Evolutionary conservation across 2,329 filamentous ascomycete species (phyloP).

Genomic region (Tolypocladium paradoxum): DNA sequence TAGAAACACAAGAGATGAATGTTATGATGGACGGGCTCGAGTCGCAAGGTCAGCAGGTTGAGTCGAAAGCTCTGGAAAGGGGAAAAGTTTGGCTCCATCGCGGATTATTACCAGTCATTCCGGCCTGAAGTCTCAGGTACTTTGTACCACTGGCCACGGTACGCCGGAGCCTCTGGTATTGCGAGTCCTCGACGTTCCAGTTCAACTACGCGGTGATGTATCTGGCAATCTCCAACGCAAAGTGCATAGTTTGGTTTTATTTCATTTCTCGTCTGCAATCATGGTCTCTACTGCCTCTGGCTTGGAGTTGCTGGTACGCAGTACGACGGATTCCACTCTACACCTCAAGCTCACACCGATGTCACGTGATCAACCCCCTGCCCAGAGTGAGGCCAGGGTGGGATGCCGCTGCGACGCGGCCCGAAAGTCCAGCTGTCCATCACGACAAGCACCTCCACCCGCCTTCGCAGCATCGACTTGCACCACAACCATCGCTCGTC

Average conservation of each 20-base stretch:
- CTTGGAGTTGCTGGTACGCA: neutral
- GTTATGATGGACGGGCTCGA: neutral
- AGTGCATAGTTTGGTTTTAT: neutral
- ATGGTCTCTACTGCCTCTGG: neutral
- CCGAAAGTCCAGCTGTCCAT: constrained; percentile 17
- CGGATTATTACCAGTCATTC: constrained; percentile 5
- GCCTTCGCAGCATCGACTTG: neutral
- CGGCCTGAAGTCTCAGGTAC: constrained; percentile 26
- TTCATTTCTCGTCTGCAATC: too few species aligned
- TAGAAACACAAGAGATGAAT: constrained; percentile 3
- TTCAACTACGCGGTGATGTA: too few species aligned
- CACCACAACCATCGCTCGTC: neutral
- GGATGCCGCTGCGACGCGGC: constrained; percentile 1
- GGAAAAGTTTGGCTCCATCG: constrained; percentile 16
- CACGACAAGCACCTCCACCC: neutral
- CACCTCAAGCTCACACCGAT: too few species aligned
- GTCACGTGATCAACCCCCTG: neutral
- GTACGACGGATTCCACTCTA: too few species aligned
- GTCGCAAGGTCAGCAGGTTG: neutral
- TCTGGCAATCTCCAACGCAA: neutral
- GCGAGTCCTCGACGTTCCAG: neutral
- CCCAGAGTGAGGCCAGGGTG: neutral
- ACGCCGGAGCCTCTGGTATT: neutral
- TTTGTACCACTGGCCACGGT: neutral
- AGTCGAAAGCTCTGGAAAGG: constrained; percentile 6